Evolutionary conservation across 2,329 filamentous ascomycete species (phyloP), one percentile per base, ranked within the genome.

Genomic region (Claviceps purpurea): DNA sequence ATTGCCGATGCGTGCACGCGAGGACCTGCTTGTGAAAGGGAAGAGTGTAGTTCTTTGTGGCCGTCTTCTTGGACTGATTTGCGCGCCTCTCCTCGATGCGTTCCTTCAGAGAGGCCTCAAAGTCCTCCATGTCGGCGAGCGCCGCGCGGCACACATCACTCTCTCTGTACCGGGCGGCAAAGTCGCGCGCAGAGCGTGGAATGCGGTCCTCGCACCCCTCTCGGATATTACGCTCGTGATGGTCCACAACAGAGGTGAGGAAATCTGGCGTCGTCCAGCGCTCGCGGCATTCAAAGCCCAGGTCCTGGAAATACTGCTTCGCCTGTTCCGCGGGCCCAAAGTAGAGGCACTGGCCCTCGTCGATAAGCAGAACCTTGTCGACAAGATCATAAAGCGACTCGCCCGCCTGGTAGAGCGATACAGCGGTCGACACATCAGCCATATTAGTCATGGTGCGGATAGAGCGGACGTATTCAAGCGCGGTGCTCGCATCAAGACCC

Each of bases 351-450:
- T 81, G 77, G 3, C 86, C 86, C 49, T 82, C 52, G 55, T 87
- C 82, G 47, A 89, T 84, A n/a, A 89, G 76, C 45, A 87, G 65
- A 0, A 89, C 84, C 65, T 89, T 89, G 64, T 89, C 85, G 68
- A 87, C 85, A 2, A 85, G 71, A 2, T 81, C 70, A 59, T 81
- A 84, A 30, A 85, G 78, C 2, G 73, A 77, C 52, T 86, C 81
- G 4, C 80, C 78, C 0, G 82, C 82, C 61, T 86, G 82, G 64
- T 88, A 88, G 0, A 88, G 71, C 77, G 84, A 82, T 1, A 88
- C 82, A 1, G 78, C 71, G 0, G 84, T 87, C 1, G 85, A 83
- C 16, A 85, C 72, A 55, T 86, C 79, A 16, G 84, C 85, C 76
- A 87, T 83, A 58, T 77, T 75, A 0, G 85, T 88, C 56, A 86